Evolutionary conservation across 2,329 filamentous ascomycete genomes (phyloP).

Genomic region (Cladophialophora chaetospira): DNA sequence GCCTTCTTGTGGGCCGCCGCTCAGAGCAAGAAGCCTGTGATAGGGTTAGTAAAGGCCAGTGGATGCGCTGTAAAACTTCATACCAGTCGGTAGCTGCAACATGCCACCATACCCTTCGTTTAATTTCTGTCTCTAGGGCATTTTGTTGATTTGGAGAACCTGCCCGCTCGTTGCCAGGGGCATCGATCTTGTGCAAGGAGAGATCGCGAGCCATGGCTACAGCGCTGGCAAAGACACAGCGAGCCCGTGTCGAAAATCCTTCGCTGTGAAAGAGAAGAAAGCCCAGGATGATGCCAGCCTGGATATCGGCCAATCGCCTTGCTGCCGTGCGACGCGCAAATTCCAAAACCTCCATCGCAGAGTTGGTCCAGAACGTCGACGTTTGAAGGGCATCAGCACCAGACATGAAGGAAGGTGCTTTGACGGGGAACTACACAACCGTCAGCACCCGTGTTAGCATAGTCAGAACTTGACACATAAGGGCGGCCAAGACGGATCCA

Average conservation of each 20-base stretch:
- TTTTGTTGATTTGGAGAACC: slow-evolving; percentile 28
- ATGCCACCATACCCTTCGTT: slow-evolving; percentile 49
- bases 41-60: too few relatives aligned
- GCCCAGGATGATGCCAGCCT: slow-evolving; percentile 24
- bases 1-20: slow-evolving; percentile 48
- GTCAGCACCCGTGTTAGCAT: too few relatives aligned
- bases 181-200: slow-evolving; percentile 42
- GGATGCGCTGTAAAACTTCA: slow-evolving; percentile 3
- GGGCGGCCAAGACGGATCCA: too few relatives aligned
- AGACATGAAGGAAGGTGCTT: background rate
- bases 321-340: slow-evolving; percentile 18
- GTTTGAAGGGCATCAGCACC: slow-evolving; percentile 3
- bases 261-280: slow-evolving; percentile 30
- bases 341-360: slow-evolving; percentile 26
- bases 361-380: slow-evolving; percentile 21
- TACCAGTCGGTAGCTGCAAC: slow-evolving; percentile 48
- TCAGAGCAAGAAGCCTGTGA: slow-evolving; percentile 42
- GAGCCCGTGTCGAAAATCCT: slow-evolving; percentile 26
- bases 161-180: slow-evolving; percentile 26
- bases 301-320: slow-evolving; percentile 23
- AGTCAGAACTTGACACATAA: too few relatives aligned
- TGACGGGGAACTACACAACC: slow-evolving; percentile 1
- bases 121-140: slow-evolving; percentile 40
- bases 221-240: slow-evolving; percentile 20
- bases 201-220: slow-evolving; percentile 37